Evolutionary conservation across 2,329 filamentous ascomycete genomes (phyloP), one percentile per base, ranked within the genome.

Genomic region (Byssochlamys sp.): DNA sequence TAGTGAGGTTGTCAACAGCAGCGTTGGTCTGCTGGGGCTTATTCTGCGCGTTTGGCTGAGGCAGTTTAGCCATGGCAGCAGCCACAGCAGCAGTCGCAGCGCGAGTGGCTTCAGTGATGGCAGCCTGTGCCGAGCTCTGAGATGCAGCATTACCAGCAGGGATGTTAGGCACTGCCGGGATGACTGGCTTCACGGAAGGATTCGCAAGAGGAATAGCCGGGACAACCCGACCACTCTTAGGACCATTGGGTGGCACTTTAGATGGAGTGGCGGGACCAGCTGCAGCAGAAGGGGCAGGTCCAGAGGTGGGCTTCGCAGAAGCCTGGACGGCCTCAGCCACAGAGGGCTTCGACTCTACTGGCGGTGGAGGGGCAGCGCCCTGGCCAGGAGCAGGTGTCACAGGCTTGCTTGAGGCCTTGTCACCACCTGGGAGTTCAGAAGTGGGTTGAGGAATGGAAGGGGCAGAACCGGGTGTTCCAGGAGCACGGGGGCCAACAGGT

Each of bases 11-110:
- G 11, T 80, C 77, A 45, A 78, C 67, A 2, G 70, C 66, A 7
- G 61, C 61, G 59, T 73, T 69, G 25, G 63, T 50, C 55, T 71
- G 66, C 53, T 66, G 58, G 33, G 71, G 60, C 62, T 71, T 69
- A 62, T 71, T 69, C 59, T 69, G 66, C 26, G 66, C 66, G 52
- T 69, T 65, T 10, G 75, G 71, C 57, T 74, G 71, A 4, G 74
- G 70, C 39, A 80, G 62, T 60, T 80, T 80, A 14, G 78, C 78
- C 78, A 80, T 79, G 2, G 78, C 78, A 24, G 75, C 74, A 27
- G 76, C 77, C 55, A 80, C 78, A 33, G 78, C 78, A 54, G 77
- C 76, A 52, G 75, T 76, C n/a, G 78, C 77, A 35, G 77, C 75
- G 56, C 73, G 72, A 52, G 75, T 77, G 6, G 77, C 78, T 62